Percentiles rank a stretch among this genome's conserved stretches.
Evolutionary conservation across 352 stramenopile genomes (phyloP).

Genomic region (Phytophthora crassamura): DNA sequence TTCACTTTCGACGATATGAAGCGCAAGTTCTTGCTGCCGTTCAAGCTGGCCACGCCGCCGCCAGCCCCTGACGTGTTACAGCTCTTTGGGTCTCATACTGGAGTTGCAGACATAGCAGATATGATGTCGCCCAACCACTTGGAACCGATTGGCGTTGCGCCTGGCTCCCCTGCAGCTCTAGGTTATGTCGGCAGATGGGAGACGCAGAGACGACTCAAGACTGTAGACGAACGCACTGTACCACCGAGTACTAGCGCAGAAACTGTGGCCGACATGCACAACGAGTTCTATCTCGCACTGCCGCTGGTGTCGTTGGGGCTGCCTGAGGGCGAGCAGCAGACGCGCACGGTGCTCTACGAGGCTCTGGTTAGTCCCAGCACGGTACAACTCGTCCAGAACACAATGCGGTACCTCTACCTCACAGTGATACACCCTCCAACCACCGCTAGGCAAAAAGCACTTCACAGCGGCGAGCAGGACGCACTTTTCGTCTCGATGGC

Average conservation of each 20-base stretch:
- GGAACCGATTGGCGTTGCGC: neutral
- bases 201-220: constrained; percentile 48
- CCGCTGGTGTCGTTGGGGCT: constrained; percentile 56
- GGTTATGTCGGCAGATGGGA: constrained; percentile 45
- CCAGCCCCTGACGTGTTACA: constrained; percentile 55
- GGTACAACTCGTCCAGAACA: constrained; percentile 47
- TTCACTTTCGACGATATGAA: constrained; percentile 84
- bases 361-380: constrained; percentile 35
- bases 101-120: constrained; percentile 5
- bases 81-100: constrained; percentile 42
- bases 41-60: constrained; percentile 48
- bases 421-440: constrained; percentile 40
- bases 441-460: neutral
- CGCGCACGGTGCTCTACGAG: constrained; percentile 37
- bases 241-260: constrained; percentile 39
- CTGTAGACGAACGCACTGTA: constrained; percentile 49
- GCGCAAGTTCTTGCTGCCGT: constrained; percentile 68
- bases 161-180: constrained; percentile 23
- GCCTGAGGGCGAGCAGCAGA: constrained; percentile 32
- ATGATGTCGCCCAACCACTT: constrained; percentile 29
- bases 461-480: constrained; percentile 33
- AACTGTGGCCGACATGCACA: constrained; percentile 51
- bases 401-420: constrained; percentile 50
- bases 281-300: constrained; percentile 51
- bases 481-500: constrained; percentile 51